These are phyloP conservation scores for Uronychia binucleata DNA, from an alignment of 73 alveolate genomes.

Conservation along the genomic window DNA sequence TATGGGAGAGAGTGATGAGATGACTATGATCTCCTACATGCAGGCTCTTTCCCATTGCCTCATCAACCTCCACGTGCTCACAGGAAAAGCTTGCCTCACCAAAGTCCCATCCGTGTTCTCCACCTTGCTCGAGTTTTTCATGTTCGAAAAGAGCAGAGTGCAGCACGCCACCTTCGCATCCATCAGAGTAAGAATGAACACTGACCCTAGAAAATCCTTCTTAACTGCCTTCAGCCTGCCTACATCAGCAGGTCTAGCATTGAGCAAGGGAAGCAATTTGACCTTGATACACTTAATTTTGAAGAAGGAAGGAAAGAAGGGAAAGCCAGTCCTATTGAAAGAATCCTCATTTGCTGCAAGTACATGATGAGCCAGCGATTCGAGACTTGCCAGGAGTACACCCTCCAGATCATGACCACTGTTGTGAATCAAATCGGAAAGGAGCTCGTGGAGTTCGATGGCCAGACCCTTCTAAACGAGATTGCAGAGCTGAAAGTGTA, in stretches of 20 bases:
- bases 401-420: slow-evolving; percentile 34
- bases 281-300: too few species aligned
- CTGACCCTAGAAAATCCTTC: background rate
- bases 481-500: slow-evolving; percentile 31
- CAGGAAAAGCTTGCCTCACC: background rate
- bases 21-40: slow-evolving; percentile 48
- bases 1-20: slow-evolving; percentile 25
- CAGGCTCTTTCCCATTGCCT: slow-evolving; percentile 36
- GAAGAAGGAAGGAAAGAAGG: background rate
- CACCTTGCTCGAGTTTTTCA: slow-evolving; percentile 5
- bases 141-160: slow-evolving; percentile 1
- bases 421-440: slow-evolving; percentile 26
- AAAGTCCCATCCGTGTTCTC: slow-evolving; percentile 2
- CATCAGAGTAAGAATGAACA: background rate
- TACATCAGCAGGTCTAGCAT: background rate
- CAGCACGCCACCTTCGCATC: slow-evolving; percentile 12
- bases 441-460: background rate
- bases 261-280: background rate
- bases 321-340: slow-evolving; percentile 6
- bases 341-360: background rate
- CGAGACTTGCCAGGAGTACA: slow-evolving; percentile 20
- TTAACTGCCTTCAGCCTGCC: background rate
- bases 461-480: slow-evolving; percentile 20
- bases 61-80: background rate
- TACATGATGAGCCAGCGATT: slow-evolving; percentile 30